Evolutionary conservation across 331 rosid genomes (phyloP), one percentile per base, ranked within the genome.

Genomic region (Erythrophleum ivorense): DNA sequence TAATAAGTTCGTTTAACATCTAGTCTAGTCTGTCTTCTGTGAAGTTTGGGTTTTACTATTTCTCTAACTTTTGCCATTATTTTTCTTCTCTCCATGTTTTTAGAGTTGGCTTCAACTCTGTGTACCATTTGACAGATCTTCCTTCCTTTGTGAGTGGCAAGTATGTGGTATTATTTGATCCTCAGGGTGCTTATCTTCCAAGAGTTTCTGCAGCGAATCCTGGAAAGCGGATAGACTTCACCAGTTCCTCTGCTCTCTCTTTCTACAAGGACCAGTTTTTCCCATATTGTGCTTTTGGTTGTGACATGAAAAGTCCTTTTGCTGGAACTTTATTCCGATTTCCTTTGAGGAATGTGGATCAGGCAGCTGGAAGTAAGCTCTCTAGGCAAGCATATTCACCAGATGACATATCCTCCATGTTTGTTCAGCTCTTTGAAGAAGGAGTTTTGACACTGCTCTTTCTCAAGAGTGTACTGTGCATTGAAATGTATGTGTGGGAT

Each of bases 81-180:
- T 82, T 84, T 74, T 34, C 62, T 78, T 80, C 81, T 67, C 53
- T 66, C 8, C 46, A 18, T 80, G 10, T 48, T 71, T 81, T 84
- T 80, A 95, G 99, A 90, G 97, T 95, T 70, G 99, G 99, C 81
- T 95, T 95, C 96, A 95, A 95, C 87, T 95, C 99, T 6, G 99
- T 95, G 70, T 95, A 95, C 87, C 99, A 95, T 86, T 86, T 95
- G 84, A 95, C 99, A 34, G 99, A 95, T 88, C 92, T 95, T 79
- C 99, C 99, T 38, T 95, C 99, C 14, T 95, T 95, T 85, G 99
- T 95, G 82, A 95, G 99, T 82, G 98, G 97, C 69, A 95, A 95
- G 55, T 87, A 90, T 31, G 93, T 93, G 82, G 98, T 95, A 67
- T 78, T 95, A 68, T 95, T 95, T 86, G 99, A 95, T 86, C 99